Evolutionary conservation across 192 early-diverging fungal genomes (phyloP), one percentile per base, ranked within the genome.

Genomic region (Glomus cerebriforme): DNA sequence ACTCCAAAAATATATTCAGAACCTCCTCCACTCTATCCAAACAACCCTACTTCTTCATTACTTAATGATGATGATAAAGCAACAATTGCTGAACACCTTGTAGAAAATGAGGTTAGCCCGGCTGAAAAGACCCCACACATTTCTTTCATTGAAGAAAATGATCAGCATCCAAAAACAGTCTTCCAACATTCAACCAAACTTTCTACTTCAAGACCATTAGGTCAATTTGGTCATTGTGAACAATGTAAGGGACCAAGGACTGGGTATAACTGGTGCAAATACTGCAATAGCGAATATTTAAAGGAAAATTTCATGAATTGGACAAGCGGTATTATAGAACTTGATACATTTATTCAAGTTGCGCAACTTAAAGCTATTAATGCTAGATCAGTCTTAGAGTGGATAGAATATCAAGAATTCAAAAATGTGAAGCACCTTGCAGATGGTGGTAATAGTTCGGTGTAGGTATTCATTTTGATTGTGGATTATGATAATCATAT

Each of bases 371-470:
- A 71, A 12, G 69, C 69, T 43, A 24, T 9, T n/a, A 71, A 34
- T 7, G 19, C 1, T 45, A 39, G 69, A 3, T 19, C 31, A 26
- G 24, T n/a, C 24, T 26, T 71, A 45, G 69, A 71, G 8, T 71
- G 69, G 69, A 71, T 71, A 34, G 34, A 34, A 24, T 35, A 39
- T 43, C 19, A 71, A 34, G 34, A 71, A 39, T 71, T 71, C 2
- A 71, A 13, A 39, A 43, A 71, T 12, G 32, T 71, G 31, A 43
- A 71, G 22, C 69, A 66, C 29, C 64, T 66, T 66, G 64, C 64
- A 66, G 34, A 66, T 47, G 69, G 69, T 39, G 69, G 69, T 24
- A 71, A 71, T 15, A 71, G 69, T 13, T 71, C 34, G 10, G 39
- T 71, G 31, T 71, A 43, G 39, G 69, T 34, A n/a, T 26, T 2